A percentile compares a stretch with the other conserved stretches of the same genome.
These are phyloP conservation scores for Litchi chinensis DNA, from an alignment of 345 rosid genomes.

Conservation along the genomic window DNA sequence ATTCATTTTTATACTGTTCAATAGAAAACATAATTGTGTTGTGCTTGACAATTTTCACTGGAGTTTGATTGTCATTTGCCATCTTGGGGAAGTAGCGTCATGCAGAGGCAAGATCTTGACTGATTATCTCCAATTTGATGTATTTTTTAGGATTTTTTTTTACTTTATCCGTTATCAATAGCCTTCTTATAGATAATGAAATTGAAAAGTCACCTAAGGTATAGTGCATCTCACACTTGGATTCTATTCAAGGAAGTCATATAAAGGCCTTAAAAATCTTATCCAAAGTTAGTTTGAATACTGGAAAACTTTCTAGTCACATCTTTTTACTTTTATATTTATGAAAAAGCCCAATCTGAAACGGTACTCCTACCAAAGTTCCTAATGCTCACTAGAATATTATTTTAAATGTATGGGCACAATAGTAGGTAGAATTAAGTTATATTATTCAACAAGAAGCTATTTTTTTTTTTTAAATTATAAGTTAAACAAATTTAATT, in stretches of 20 bases:
- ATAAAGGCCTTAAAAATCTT: conserved; percentile 76
- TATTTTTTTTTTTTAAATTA: no score
- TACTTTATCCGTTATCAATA: background rate
- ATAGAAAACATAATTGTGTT: conserved; percentile 29
- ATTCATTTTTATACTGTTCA: conserved; percentile 6
- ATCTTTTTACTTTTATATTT: background rate
- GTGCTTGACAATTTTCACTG: conserved; percentile 76
- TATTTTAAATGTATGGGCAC: no score
- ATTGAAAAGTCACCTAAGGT: conserved; percentile 43
- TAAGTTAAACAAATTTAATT: no score
- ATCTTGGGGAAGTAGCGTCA: conserved; percentile 74
- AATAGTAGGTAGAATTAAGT: no score
- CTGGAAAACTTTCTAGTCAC: no score
- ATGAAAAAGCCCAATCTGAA: background rate
- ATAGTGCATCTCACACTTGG: conserved; percentile 87
- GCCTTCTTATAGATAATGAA: conserved; percentile 47
- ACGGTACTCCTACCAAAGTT: background rate
- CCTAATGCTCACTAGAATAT: background rate
- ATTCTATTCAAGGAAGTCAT: conserved; percentile 94
- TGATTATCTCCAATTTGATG: background rate
- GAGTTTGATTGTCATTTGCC: conserved; percentile 93
- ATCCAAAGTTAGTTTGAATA: no score
- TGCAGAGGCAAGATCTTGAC: conserved; percentile 50
- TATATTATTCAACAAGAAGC: no score
- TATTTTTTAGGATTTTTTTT: conserved; percentile 15